Conservation (phyloP, 2,329 filamentous ascomycete genomes). For the Fonsecaea nubica region DNA sequence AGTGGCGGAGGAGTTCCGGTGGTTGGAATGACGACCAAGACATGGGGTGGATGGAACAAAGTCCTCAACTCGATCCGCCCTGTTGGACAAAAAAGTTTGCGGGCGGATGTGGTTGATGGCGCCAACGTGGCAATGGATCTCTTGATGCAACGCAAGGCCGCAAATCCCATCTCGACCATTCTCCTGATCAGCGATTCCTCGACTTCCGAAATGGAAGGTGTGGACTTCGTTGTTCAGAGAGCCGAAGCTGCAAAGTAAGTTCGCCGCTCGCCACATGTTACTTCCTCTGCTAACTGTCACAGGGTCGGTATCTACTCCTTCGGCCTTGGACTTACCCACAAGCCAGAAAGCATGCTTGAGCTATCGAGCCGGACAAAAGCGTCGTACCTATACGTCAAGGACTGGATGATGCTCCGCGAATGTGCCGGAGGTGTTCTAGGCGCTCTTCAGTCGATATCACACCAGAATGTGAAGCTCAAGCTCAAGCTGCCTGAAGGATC, state of each 20-base stretch:
- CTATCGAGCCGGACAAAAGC: slow-evolving; percentile 94
- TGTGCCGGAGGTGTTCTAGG: slow-evolving; percentile 93
- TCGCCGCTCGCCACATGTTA: slow-evolving; percentile 5
- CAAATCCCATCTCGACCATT: slow-evolving; percentile 93
- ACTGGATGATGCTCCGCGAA: slow-evolving; percentile 99
- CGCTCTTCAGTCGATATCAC: slow-evolving; percentile 89
- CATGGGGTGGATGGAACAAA: slow-evolving; percentile 89
- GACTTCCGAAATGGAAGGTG: slow-evolving; percentile 89
- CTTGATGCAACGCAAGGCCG: slow-evolving; percentile 95
- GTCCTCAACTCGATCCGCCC: slow-evolving; percentile 87
- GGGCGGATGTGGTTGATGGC: slow-evolving; percentile 95
- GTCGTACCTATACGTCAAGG: slow-evolving; percentile 97
- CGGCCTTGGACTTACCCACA: slow-evolving; percentile 93
- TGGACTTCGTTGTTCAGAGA: slow-evolving; percentile 95
- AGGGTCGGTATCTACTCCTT: slow-evolving; percentile 96
- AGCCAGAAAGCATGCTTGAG: slow-evolving; percentile 98
- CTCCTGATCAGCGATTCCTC: slow-evolving; percentile 97
- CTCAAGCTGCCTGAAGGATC: slow-evolving; percentile 93
- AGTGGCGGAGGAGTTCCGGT: slow-evolving; percentile 91
- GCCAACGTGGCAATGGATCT: slow-evolving; percentile 98
- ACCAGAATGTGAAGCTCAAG: slow-evolving; percentile 97
- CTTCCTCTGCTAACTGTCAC: slow-evolving; percentile 40
- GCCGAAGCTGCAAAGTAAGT: slow-evolving; percentile 94
- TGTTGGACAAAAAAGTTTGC: slow-evolving; percentile 93
- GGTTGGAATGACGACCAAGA: slow-evolving; percentile 97